Evolutionary conservation across 2,329 filamentous ascomycete species (phyloP), one percentile per base, ranked within the genome.

Genomic region (Fusarium austroafricanum): DNA sequence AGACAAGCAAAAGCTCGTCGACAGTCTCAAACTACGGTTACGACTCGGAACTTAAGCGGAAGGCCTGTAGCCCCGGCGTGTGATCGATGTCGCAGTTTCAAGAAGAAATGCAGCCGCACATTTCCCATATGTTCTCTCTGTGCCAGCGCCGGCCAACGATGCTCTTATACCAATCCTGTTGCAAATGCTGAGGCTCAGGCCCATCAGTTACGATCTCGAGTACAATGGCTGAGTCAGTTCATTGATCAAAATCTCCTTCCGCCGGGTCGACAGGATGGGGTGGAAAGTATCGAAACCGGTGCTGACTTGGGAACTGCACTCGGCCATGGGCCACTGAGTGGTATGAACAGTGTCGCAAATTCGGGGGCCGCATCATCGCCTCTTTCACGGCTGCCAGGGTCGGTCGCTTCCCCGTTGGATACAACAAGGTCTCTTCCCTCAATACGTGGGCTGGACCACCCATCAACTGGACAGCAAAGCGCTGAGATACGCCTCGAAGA

Each of bases 51-150:
- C 18, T 44, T 42, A 26, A 58, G 56, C 29, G 45, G 47, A 44
- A 65, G 57, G 56, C 66, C 62, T 35, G 21, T 65, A 17, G 61
- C 64, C 6, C 71, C 70, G 26, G 72, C 80, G 14, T 83, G 81
- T 65, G 79, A 81, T 52, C 76, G 81, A 37, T 83, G 81, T 67
- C 79, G 81, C 44, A 77, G 74, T 64, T 80, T 82, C 70, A 83
- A 83, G 73, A 83, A 83, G 75, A 81, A 79, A 58, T 83, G 81
- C 67, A 81, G 78, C 44, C 76, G 80, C 37, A 81, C 79, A 2
- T 78, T 78, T 63, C 81, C 78, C 23, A 73, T 74, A 15, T 83
- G 81, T 68, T 75, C 76, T 6, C 74, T 81, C 2, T 83, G 81
- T 64, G 75, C 76, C 45, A 76, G 73, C 29, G 78, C 80, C 11